Evolutionary conservation across 2,329 filamentous ascomycete species (phyloP).

Genomic region (Ophiognomonia clavigignenti-juglandacearum): DNA sequence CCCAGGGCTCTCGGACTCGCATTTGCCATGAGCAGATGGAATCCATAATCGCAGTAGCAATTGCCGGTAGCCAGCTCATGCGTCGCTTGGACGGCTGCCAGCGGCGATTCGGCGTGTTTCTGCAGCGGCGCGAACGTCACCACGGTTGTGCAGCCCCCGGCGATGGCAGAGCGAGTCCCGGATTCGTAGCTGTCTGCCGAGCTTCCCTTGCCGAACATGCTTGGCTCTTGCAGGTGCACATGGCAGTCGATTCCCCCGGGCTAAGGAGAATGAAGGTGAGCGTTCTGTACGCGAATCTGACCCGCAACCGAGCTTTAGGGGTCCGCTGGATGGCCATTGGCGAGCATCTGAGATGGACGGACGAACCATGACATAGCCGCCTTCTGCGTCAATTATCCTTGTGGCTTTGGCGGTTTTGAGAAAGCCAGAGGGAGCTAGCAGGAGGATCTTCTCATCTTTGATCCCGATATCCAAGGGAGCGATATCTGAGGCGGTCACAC

Average conservation of each 20-base stretch:
- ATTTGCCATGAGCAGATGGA: conserved; percentile 47
- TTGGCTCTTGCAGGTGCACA: conserved; percentile 35
- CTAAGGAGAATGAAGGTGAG: conserved; percentile 7
- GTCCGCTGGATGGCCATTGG: too few relatives aligned
- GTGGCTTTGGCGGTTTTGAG: conserved; percentile 24
- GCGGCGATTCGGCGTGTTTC: conserved; percentile 38
- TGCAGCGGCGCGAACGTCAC: conserved; percentile 52
- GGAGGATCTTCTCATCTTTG: conserved; percentile 36
- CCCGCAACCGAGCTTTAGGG: too few relatives aligned
- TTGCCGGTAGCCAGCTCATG: conserved; percentile 38
- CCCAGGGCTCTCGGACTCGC: conserved; percentile 34
- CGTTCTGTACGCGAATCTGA: background rate
- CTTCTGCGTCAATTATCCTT: conserved; percentile 35
- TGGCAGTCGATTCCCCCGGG: conserved; percentile 36
- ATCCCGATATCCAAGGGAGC: conserved; percentile 36
- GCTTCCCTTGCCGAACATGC: conserved; percentile 27
- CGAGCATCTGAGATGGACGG: background rate
- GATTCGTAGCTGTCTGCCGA: conserved; percentile 29
- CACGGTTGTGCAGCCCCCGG: conserved; percentile 55
- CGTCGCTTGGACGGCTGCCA: conserved; percentile 41
- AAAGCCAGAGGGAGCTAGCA: conserved; percentile 33
- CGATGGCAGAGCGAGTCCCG: conserved; percentile 46
- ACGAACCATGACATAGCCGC: conserved; percentile 35
- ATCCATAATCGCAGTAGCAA: conserved; percentile 52
- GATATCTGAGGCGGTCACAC: conserved; percentile 37